Evolutionary conservation across 352 stramenopile species (phyloP).

Genomic region (Thalassiosira tumida): DNA sequence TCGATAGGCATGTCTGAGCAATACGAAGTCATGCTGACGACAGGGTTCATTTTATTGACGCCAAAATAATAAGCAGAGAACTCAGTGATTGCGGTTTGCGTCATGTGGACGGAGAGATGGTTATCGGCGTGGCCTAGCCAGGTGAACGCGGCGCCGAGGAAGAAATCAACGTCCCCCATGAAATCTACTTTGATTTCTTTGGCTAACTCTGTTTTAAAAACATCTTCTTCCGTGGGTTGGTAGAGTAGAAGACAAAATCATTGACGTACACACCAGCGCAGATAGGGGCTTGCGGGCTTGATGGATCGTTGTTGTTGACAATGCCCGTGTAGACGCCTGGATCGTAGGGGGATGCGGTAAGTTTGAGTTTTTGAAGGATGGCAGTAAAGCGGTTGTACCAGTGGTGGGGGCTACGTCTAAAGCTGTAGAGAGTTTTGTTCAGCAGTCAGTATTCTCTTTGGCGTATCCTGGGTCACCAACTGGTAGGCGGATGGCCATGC

Average conservation of each 20-base stretch:
- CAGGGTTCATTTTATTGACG: not conserved
- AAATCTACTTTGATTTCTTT: constrained; percentile 25
- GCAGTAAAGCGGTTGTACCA: not conserved
- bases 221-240: not conserved
- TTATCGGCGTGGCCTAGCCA: not conserved
- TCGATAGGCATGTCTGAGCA: constrained; percentile 46
- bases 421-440: constrained; percentile 1
- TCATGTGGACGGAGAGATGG: not conserved
- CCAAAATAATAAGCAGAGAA: not conserved
- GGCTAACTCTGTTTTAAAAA: not conserved
- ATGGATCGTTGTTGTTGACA: not conserved
- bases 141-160: constrained; percentile 31
- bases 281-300: not conserved
- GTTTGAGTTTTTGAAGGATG: not conserved
- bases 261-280: not conserved
- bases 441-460: not conserved
- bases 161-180: constrained; percentile 25
- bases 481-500: not conserved
- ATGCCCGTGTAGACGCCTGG: not conserved
- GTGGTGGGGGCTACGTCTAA: not conserved
- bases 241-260: not conserved
- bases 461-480: not conserved
- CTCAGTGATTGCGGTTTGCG: not conserved
- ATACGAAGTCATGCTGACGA: constrained; percentile 24
- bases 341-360: not conserved